Evolutionary conservation across 805 yeast species (phyloP).

Genomic region (Candida anglica): DNA sequence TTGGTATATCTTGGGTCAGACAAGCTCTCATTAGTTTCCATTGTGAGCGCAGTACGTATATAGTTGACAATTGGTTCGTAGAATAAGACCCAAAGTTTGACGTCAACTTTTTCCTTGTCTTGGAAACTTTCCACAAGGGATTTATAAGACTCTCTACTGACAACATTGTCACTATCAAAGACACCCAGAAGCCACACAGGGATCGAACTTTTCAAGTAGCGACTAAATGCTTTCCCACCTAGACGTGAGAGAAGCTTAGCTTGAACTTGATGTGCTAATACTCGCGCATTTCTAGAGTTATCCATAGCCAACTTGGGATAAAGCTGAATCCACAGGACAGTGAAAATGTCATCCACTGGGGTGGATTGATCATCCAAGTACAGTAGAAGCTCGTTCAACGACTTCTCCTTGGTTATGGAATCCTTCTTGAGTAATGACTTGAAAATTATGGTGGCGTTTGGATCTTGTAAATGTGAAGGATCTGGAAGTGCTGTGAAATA

Average conservation of each 20-base stretch:
- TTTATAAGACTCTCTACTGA: constrained; percentile 45
- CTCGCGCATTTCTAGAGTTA: constrained; percentile 61
- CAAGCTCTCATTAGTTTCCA: constrained; percentile 59
- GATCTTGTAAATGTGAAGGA: constrained; percentile 23
- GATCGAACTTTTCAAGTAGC: constrained; percentile 64
- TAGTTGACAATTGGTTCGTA: constrained; percentile 52
- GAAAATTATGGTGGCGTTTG: constrained; percentile 61
- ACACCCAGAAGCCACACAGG: constrained; percentile 73
- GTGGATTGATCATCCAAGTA: constrained; percentile 27
- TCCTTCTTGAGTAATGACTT: constrained; percentile 77
- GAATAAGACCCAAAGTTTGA: constrained; percentile 58
- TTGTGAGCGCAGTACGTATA: constrained; percentile 45
- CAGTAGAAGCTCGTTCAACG: constrained; percentile 47
- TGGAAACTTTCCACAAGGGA: constrained; percentile 54
- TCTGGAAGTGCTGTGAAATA: constrained; percentile 81
- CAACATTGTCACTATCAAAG: constrained; percentile 66
- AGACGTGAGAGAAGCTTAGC: constrained; percentile 44
- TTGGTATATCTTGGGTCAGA: constrained; percentile 72
- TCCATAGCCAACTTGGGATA: constrained; percentile 79
- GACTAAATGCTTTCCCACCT: constrained; percentile 52
- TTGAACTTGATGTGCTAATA: constrained; percentile 61
- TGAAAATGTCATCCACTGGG: constrained; percentile 42
- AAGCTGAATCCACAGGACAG: constrained; percentile 69
- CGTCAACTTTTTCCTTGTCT: constrained; percentile 44
- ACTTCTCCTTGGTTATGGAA: constrained; percentile 80